Conservation (phyloP, 192 early-diverging fungal genomes). For the Backusella mclennaniae region DNA sequence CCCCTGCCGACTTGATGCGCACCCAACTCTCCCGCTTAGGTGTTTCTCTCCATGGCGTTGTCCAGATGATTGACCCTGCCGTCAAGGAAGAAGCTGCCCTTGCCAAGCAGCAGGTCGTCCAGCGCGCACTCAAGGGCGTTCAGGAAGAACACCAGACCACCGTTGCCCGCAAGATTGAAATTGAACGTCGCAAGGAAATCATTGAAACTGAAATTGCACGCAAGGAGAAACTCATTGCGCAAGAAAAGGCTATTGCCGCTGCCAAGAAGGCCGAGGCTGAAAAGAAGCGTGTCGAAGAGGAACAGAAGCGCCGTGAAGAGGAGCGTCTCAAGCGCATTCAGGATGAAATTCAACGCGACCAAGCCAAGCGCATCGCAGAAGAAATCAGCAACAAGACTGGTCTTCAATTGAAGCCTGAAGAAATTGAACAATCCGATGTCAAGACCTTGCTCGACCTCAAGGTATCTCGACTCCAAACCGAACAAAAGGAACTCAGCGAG, state of each 20-base stretch:
- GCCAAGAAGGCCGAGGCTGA: conserved; percentile 84
- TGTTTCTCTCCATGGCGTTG: conserved; percentile 80
- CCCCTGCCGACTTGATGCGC: conserved; percentile 90
- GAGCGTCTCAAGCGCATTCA: conserved; percentile 76
- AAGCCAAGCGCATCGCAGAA: conserved; percentile 86
- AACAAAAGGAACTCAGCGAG: conserved; percentile 76
- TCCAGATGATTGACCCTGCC: conserved; percentile 81
- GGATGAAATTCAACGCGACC: conserved; percentile 76
- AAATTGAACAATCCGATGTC: conserved; percentile 82
- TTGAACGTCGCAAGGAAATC: conserved; percentile 82
- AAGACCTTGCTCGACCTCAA: conserved; percentile 79
- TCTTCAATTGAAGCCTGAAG: conserved; percentile 48
- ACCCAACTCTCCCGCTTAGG: conserved; percentile 86
- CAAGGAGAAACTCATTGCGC: conserved; percentile 82
- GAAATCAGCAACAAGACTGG: conserved; percentile 37
- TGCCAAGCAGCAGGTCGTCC: conserved; percentile 65
- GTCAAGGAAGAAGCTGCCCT: conserved; percentile 63
- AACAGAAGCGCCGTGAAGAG: conserved; percentile 76
- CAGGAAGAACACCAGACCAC: conserved; percentile 81
- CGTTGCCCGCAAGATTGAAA: conserved; percentile 76
- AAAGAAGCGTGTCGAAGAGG: conserved; percentile 81
- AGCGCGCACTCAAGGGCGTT: conserved; percentile 68
- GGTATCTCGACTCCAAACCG: conserved; percentile 89
- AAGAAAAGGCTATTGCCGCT: conserved; percentile 67
- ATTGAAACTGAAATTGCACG: conserved; percentile 72